Base-by-base conservation (phyloP, 1,284 basidiomycete species). In the Apiotrichum mycotoxinovorans region DNA sequence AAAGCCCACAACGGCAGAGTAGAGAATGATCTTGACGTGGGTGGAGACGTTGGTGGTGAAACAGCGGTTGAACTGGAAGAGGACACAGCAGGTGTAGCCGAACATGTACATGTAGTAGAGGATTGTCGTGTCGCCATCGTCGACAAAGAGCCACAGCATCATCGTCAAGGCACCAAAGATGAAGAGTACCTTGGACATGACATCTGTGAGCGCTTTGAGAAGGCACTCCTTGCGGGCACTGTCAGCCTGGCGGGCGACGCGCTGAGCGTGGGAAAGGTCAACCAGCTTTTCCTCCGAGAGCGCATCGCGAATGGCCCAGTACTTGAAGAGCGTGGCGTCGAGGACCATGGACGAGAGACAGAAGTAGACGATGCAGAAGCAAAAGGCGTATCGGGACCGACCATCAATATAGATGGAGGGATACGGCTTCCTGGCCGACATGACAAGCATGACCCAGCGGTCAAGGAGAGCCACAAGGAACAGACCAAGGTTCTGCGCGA, bases 381-480 rank as follows among this genome's bases (percentile, higher is more conserved):
- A 44, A 60, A 66, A 26, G 56, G 58, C 17, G 41, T 50, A 49
- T 49, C 58, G 53, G 11, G 52, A 51, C 9, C 55, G 49, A 18
- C 18, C 18, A 44, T 56, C 55, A n/a, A 33, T 18, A 50, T 56
- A 56, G 43, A 56, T 41, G 22, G 35, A 45, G 10, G 41, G 57
- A 33, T 54, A 54, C 2, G 52, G 51, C 50, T 51, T 34, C 34
- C 52, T 48, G 8, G 42, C 48, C 35, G 37, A 23, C 52, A 58
- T 58, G 53, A 47, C 45, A 34, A 58, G 43, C 43, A 51, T 42
- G 48, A 58, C 35, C 57, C 57, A 58, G 25, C 53, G 52, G 49
- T 58, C 57, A n/a, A 58, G 49, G n/a, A 58, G 53, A 10, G 57
- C 57, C 27, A 58, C 53, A 14, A 58, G 44, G 50, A 58, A 58